Base-by-base conservation (phyloP, 2,329 filamentous ascomycete genomes). In the Ascochyta koolunga region DNA sequence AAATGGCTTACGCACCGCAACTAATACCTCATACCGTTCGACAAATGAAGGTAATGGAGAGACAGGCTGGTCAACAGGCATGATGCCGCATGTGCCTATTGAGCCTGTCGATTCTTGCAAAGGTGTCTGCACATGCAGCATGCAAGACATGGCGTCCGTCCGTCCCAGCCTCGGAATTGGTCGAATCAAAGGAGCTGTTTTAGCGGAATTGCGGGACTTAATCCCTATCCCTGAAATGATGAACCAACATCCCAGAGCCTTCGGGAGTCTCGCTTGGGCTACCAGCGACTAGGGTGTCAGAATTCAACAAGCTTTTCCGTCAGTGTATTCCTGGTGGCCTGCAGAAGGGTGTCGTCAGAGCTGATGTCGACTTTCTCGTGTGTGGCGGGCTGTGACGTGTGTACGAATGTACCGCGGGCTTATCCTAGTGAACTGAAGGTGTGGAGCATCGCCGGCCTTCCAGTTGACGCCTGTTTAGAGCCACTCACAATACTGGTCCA, bases 1-100 rank as follows among this genome's bases (percentile, higher is more conserved):
- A 33, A 40, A 45, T 37, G 45, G 45, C 51, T 40, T 29, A 60
- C 61, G 61, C 59, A 59, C 39, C 61, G 61, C 59, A 59, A 37
- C 58, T 61, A 61, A 60, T 22, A 53, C 38, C 54, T 58, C 60
- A 64, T 61, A 67, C 64, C 64, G 64, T 62, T 67, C 58, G 48
- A 46, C 38, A 46, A 46, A 62, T 51, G 39, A 53, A 54, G 55
- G 44, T 50, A 50, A 45, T 42, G 40, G 29, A 50, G 22, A 19
- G 21, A 38, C 24, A 49, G 39, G 50, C 47, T 56, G 53, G 44
- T 32, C 48, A 54, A 39, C 45, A 41, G 51, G 37, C 46, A 51
- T 49, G 43, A 59, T 47, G 50, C 51, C 46, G 33, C 54, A 40
- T 41, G 45, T 50, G 43, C 45, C 39, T 2, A 42, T 58, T 44